A percentile compares a stretch with the other conserved stretches of the same genome.
These are phyloP conservation scores for Fusarium sp. DNA, from an alignment of 2,329 filamentous ascomycete genomes.

Conservation along the genomic window DNA sequence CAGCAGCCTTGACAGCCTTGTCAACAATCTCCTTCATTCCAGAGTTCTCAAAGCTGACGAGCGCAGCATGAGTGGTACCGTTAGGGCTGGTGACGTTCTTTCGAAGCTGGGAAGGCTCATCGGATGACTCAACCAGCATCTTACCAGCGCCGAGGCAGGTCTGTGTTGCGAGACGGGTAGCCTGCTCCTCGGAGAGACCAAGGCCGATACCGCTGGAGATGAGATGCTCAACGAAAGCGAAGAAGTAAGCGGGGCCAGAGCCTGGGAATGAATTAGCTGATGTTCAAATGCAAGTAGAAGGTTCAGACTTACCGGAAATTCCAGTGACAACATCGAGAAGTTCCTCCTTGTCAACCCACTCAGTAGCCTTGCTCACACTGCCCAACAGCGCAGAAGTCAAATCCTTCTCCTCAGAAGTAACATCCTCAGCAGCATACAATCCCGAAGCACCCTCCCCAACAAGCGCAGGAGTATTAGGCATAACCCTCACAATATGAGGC, in stretches of 20 bases:
- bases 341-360: conserved; percentile 63
- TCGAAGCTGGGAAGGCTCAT: conserved; percentile 59
- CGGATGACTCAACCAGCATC: conserved; percentile 61
- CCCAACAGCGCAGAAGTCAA: conserved; percentile 56
- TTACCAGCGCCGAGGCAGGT: conserved; percentile 63
- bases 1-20: conserved; percentile 60
- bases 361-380: conserved; percentile 60
- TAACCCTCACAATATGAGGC: conserved; percentile 61
- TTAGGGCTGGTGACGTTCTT: conserved; percentile 65
- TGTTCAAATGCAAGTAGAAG: too few species aligned
- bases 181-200: conserved; percentile 60
- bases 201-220: conserved; percentile 57
- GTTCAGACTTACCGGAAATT: conserved; percentile 55
- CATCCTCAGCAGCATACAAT: conserved; percentile 57
- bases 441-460: conserved; percentile 63
- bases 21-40: conserved; percentile 57
- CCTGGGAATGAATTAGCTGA: conserved; percentile 46
- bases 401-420: conserved; percentile 55
- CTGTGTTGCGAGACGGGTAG: conserved; percentile 61
- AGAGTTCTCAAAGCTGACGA: conserved; percentile 59
- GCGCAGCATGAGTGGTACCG: conserved; percentile 61
- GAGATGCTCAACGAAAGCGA: conserved; percentile 64
- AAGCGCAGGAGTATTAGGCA: conserved; percentile 64
- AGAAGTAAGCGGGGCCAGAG: conserved; percentile 64
- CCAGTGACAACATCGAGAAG: conserved; percentile 63